A percentile compares a stretch with the other conserved stretches of the same genome.
These are phyloP conservation scores for Ettlia oleoabundans DNA, from an alignment of 139 green algal genomes.

Conservation along the genomic window DNA sequence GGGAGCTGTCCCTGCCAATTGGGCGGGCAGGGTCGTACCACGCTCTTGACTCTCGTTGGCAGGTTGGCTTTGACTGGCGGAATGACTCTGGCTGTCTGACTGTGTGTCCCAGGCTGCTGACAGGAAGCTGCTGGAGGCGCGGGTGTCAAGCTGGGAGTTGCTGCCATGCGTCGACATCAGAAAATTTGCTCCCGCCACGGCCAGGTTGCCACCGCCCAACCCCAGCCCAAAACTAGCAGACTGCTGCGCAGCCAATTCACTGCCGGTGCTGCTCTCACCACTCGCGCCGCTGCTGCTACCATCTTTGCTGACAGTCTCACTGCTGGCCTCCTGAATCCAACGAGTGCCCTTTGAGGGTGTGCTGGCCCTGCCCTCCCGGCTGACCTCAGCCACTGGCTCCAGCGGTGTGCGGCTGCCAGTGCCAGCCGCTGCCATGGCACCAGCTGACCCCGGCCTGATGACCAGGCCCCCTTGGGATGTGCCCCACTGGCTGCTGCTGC, in stretches of 20 bases:
- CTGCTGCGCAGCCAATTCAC: not conserved
- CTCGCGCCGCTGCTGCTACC: not conserved
- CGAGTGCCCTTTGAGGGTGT: conserved; percentile 27
- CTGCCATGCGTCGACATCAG: no score
- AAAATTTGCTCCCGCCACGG: conserved; percentile 11
- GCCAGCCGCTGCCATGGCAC: not conserved
- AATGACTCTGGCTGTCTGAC: conserved; percentile 21
- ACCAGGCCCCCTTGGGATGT: not conserved
- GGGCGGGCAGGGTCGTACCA: no score
- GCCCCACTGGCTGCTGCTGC: not conserved
- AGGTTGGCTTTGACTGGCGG: no score
- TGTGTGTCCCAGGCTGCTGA: no score
- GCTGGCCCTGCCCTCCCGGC: conserved; percentile 34
- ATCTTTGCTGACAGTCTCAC: not conserved
- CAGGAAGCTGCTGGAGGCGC: no score
- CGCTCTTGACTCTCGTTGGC: no score
- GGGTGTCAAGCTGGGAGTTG: not conserved
- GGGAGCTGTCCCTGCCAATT: no score
- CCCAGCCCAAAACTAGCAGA: conserved; percentile 9
- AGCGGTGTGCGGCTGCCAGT: not conserved
- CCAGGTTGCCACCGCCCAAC: conserved; percentile 19
- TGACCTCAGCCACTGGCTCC: conserved; percentile 24
- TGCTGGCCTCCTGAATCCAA: not conserved
- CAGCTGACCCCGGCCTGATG: no score
- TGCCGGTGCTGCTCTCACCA: not conserved